Percentiles rank a stretch among this genome's conserved stretches.
These are phyloP conservation scores for Starmera stellimalicola DNA, from an alignment of 1,139 yeast genomes.

Conservation along the genomic window DNA sequence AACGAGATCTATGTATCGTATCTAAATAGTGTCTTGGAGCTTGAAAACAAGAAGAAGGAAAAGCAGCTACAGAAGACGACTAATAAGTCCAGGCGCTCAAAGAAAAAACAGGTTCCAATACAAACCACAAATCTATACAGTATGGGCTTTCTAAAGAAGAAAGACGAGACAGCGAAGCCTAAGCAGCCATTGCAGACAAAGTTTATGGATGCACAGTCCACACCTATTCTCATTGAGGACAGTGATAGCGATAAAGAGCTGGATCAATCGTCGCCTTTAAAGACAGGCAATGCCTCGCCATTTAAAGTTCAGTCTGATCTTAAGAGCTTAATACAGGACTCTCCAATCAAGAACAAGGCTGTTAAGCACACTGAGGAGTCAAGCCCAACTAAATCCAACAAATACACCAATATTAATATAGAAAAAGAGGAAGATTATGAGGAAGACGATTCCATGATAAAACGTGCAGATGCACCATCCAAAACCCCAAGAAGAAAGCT, in stretches of 20 bases:
- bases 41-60: too few relatives aligned
- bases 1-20: too few relatives aligned
- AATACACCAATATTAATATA: not conserved
- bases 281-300: not conserved
- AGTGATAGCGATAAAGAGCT: not conserved
- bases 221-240: too few relatives aligned
- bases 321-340: not conserved
- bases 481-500: conserved; percentile 1
- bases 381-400: not conserved
- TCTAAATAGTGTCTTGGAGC: too few relatives aligned
- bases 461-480: not conserved
- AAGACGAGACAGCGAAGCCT: too few relatives aligned
- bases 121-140: too few relatives aligned
- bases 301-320: not conserved
- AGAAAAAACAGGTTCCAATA: too few relatives aligned
- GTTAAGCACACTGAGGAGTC: not conserved
- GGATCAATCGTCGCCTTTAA: not conserved
- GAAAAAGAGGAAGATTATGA: not conserved
- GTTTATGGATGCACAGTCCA: too few relatives aligned
- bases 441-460: not conserved
- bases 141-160: too few relatives aligned
- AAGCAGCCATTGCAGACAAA: too few relatives aligned
- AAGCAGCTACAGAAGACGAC: too few relatives aligned
- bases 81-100: too few relatives aligned
- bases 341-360: conserved; percentile 1